Base-by-base conservation (phyloP, 2,329 filamentous ascomycete species). In the Plectosphaerella plurivora region DNA sequence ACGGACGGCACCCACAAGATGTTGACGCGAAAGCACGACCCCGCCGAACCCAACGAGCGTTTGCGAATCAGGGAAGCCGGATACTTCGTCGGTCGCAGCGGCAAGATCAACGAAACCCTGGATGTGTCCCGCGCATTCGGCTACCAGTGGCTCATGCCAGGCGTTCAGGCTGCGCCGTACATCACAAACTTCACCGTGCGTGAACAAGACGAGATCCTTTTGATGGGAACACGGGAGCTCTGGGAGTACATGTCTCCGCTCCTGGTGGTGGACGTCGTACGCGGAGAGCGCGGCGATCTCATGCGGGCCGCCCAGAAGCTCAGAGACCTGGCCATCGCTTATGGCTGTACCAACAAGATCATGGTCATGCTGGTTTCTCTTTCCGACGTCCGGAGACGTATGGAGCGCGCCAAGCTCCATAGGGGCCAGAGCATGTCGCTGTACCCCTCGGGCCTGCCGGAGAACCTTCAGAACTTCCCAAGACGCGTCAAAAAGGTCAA, bases 321-420 rank as follows among this genome's bases (percentile, higher is more conserved):
- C 33, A 86, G 94, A 53, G 94, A 99, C 72, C 77, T 97, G 51
- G 94, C 94, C 42, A 96, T 99, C 65, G 91, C 93, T 1, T 97
- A 97, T 67, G 94, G 94, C 50, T 90, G 93, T 12, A 92, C 86
- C 1, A 88, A 87, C 64, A 99, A 99, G 73, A 89, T 97, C 57
- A 97, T 97, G 92, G 91, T 99, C 45, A 97, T 97, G 93, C 90
- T 99, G 76, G 86, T 99, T 51, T 93, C 92, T 51, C 88, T 99
- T 37, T 87, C 88, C 51, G 92, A 97, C 64, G 75, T 99, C 51
- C 93, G 96, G 72, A 89, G 89, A 65, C 84, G 91, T 57, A 75
- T 79, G 53, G 89, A 95, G 66, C 83, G 88, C 57, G 88, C 87
- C 69, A 86, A 71, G 74, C 72, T 82, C 55, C 79, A 88, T 68